Conservation (phyloP, 805 yeast species). For the Saturnispora galanensis region DNA sequence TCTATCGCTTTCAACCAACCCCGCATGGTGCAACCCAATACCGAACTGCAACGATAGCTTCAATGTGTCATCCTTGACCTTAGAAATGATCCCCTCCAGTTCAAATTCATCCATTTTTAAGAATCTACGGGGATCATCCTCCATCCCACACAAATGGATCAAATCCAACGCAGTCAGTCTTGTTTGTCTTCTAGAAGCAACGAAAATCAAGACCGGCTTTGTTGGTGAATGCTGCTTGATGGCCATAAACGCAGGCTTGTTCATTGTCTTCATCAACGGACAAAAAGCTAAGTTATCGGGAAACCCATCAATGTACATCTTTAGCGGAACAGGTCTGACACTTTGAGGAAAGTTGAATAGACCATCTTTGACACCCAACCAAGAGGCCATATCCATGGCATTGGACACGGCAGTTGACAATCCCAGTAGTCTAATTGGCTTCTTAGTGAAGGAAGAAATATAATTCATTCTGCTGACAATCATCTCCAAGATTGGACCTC, state of each 20-base stretch:
- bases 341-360: conserved; percentile 73
- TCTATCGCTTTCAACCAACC: conserved; percentile 65
- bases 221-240: conserved; percentile 83
- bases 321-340: conserved; percentile 77
- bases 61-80: conserved; percentile 77
- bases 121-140: conserved; percentile 65
- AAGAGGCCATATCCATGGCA: conserved; percentile 77
- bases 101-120: conserved; percentile 57
- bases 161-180: conserved; percentile 71
- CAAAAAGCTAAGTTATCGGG: conserved; percentile 75
- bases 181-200: conserved; percentile 77
- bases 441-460: conserved; percentile 48
- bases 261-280: conserved; percentile 81
- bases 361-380: conserved; percentile 70
- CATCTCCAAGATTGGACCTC: conserved; percentile 83
- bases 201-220: conserved; percentile 78
- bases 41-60: conserved; percentile 67
- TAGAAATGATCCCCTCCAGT: conserved; percentile 36
- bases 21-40: conserved; percentile 77
- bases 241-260: conserved; percentile 85
- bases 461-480: conserved; percentile 83
- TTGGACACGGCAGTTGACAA: conserved; percentile 82
- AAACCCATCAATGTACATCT: conserved; percentile 81
- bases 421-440: conserved; percentile 58
- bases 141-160: conserved; percentile 71